Base-by-base conservation (phyloP, 106 monocot species). In the Phalaenopsis aphrodite region DNA sequence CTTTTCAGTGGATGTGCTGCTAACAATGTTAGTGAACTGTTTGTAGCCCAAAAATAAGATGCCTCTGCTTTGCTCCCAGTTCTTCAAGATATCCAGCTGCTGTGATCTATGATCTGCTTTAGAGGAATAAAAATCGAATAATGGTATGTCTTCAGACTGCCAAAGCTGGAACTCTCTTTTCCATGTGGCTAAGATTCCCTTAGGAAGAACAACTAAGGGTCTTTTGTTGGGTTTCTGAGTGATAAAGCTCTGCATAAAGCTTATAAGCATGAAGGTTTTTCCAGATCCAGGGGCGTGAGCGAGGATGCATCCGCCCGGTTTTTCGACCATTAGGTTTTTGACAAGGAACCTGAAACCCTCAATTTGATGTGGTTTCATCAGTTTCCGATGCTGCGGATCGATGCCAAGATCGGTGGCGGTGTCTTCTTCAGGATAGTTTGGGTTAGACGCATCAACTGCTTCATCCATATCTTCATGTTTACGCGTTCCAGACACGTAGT, bases 251-350 rank as follows among this genome's bases (percentile, higher is more conserved):
- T 98, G 98, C 79, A 98, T 92, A 78, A 98, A 98, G 82, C 92
- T 91, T 71, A 98, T 98, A 46, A 98, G 87, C 98, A 98, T 98
- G 56, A 98, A 94, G 8, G 94, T 98, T 65, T 98, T 98, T 42
- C 96, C 98, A 49, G 98, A 98, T 16, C 98, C 98, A 30, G 98
- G 98, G 3, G 98, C 98, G 80, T 98, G 98, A 81, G 98, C 98
- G 6, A 98, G 82, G 79, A 98, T 94, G 79, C 94, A 98, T 71
- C 98, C 98, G 7, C 94, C 89, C 16, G 98, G 98, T 66, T 89
- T 90, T 78, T 98, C 98, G 8, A 80, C 48, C 14, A 94, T 67
- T 39, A 98, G 82, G 75, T 98, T 98, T 69, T 88, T 90, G 36
- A 94, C 92, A 39, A 98, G 76, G 83, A 98, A 98, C 66, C 84